Conservation (phyloP, 2,329 filamentous ascomycete species). For the Cyphellophora europaea region DNA sequence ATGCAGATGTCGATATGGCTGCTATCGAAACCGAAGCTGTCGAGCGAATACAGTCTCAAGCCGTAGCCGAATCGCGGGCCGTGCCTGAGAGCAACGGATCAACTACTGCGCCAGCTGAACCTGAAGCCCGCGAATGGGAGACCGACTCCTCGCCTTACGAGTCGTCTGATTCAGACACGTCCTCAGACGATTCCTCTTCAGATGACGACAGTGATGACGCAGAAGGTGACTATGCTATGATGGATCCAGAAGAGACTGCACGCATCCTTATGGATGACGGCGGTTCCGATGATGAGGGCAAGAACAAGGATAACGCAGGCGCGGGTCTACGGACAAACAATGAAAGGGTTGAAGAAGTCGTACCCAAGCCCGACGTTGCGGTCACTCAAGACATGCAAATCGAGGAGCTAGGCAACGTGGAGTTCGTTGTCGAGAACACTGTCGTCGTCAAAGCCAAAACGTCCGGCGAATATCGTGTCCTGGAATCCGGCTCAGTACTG, state of each 20-base stretch:
- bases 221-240: slow-evolving; percentile 56
- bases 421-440: slow-evolving; percentile 69
- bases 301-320: slow-evolving; percentile 32
- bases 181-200: slow-evolving; percentile 53
- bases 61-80: no score
- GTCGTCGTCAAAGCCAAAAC: slow-evolving; percentile 69
- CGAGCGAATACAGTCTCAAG: no score
- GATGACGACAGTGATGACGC: slow-evolving; percentile 29
- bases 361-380: slow-evolving; percentile 68
- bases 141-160: slow-evolving; percentile 68
- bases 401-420: slow-evolving; percentile 62
- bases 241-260: slow-evolving; percentile 74
- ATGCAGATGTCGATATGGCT: no score
- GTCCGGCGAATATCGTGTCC: slow-evolving; percentile 72
- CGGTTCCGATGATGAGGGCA: slow-evolving; percentile 68
- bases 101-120: no score
- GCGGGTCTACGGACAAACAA: slow-evolving; percentile 68
- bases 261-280: slow-evolving; percentile 77
- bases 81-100: no score
- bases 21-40: no score
- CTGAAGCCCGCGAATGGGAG: slow-evolving; percentile 86
- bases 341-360: slow-evolving; percentile 54
- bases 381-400: slow-evolving; percentile 71
- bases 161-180: slow-evolving; percentile 47
- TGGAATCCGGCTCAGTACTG: slow-evolving; percentile 75